phyloP scores from a whole-genome alignment of 495 filamentous ascomycete genomes.

The Corynascus novoguineensis region DNA sequence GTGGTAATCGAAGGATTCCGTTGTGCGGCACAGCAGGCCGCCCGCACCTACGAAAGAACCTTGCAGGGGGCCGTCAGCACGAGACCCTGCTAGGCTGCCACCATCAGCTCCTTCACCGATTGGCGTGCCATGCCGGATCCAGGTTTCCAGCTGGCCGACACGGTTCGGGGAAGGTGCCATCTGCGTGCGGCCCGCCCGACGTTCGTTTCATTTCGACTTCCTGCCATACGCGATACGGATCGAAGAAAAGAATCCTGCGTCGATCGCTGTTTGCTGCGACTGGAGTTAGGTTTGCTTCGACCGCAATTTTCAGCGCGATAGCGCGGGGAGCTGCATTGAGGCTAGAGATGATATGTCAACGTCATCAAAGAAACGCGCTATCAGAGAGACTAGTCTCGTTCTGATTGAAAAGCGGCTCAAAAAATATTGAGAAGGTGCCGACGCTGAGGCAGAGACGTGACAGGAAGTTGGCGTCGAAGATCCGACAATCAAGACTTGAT shows the following conservation, averaged over 20 bases:
- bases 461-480: no score
- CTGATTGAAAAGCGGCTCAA: no score
- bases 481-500: no score
- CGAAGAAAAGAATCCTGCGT: neutral
- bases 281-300: neutral
- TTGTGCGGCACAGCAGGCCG: constrained; percentile 13
- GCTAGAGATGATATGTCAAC: no score
- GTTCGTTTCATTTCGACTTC: neutral
- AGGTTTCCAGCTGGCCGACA: neutral
- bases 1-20: neutral
- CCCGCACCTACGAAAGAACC: constrained; percentile 16
- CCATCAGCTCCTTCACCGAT: neutral
- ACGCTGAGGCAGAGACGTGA: no score
- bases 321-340: no score
- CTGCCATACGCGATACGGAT: neutral
- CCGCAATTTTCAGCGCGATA: no score
- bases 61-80: constrained; percentile 15
- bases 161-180: neutral
- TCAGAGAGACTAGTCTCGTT: no score
- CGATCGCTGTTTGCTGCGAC: neutral
- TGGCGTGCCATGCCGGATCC: neutral
- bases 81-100: constrained; percentile 5
- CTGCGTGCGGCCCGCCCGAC: no score
- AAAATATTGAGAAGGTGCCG: no score
- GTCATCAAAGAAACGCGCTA: no score